phyloP scores from a whole-genome alignment of 495 filamentous ascomycete species.

The Mycothermus thermophilus region DNA sequence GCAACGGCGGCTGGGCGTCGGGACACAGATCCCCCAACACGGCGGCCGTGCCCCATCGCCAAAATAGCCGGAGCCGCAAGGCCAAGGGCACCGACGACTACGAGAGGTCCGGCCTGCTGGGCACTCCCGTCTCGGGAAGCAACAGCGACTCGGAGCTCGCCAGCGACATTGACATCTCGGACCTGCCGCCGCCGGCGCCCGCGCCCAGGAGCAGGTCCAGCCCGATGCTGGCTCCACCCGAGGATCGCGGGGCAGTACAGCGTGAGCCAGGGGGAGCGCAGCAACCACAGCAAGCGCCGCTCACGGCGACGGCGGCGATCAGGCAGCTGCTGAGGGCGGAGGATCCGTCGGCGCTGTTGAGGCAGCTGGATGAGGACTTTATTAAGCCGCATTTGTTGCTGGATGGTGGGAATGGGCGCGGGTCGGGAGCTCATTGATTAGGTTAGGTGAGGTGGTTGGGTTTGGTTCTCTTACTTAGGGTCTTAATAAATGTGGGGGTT shows the following conservation, averaged over 20 bases:
- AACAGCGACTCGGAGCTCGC: constrained; percentile 49
- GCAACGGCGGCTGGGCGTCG: constrained; percentile 32
- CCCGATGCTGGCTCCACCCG: constrained; percentile 30
- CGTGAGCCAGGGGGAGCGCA: constrained; percentile 9
- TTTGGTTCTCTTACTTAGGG: too few species aligned
- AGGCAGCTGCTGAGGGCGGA: constrained; percentile 54
- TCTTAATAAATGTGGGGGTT: too few species aligned
- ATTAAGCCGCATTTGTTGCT: constrained; percentile 89
- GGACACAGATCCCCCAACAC: constrained; percentile 37
- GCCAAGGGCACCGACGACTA: constrained; percentile 27
- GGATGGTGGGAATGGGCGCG: constrained; percentile 39
- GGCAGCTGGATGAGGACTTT: constrained; percentile 87
- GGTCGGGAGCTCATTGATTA: constrained; percentile 2
- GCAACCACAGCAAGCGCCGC: constrained; percentile 21
- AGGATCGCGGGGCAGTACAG: constrained; percentile 1
- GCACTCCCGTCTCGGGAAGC: constrained; percentile 31
- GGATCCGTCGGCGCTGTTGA: constrained; percentile 84
- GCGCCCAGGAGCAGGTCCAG: constrained; percentile 39
- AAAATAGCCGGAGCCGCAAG: constrained; percentile 37
- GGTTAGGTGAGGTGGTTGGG: neutral
- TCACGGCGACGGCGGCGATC: constrained; percentile 58
- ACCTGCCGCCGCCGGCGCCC: constrained; percentile 42
- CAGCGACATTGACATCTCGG: constrained; percentile 51
- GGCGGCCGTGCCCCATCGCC: constrained; percentile 13
- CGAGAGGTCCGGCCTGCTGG: constrained; percentile 54